These are phyloP conservation scores for Sphagnum tenellum DNA, from an alignment of 225 moss, liverwort and hornwort species.

Conservation along the genomic window DNA sequence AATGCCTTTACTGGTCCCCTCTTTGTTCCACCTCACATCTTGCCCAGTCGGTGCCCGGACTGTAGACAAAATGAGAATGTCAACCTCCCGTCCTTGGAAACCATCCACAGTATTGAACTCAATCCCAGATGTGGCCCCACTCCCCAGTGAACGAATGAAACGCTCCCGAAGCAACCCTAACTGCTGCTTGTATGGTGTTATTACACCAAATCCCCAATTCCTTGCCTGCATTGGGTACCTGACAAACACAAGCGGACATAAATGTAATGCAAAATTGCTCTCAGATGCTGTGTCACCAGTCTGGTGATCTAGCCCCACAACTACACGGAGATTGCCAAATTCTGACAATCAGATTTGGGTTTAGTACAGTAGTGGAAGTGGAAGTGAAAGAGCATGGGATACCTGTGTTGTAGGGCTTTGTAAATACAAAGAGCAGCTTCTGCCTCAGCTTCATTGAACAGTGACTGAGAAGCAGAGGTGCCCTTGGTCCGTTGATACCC, in stretches of 20 bases:
- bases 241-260: background rate
- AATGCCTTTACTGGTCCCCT: slow-evolving; percentile 28
- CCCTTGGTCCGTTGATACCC: slow-evolving; percentile 53
- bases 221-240: slow-evolving; percentile 56
- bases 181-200: slow-evolving; percentile 96
- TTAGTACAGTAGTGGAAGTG: background rate
- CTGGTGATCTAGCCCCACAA: too few species aligned
- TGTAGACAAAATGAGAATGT: slow-evolving; percentile 87
- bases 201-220: slow-evolving; percentile 59
- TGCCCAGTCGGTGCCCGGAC: slow-evolving; percentile 53
- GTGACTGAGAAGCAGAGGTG: slow-evolving; percentile 47
- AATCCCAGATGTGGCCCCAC: slow-evolving; percentile 42
- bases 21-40: slow-evolving; percentile 14
- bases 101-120: slow-evolving; percentile 99
- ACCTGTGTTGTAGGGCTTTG: slow-evolving; percentile 52
- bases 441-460: slow-evolving; percentile 78
- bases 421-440: slow-evolving; percentile 64
- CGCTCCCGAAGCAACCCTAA: slow-evolving; percentile 58
- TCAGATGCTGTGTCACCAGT: too few species aligned
- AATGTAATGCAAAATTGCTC: too few species aligned
- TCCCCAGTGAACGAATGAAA: slow-evolving; percentile 48
- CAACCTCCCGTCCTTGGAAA: slow-evolving; percentile 91
- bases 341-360: background rate
- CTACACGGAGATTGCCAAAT: too few species aligned
- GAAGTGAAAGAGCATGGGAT: slow-evolving; percentile 2